phyloP scores from a whole-genome alignment of 1,139 yeast species.

The Geotrichum bryndzae region DNA sequence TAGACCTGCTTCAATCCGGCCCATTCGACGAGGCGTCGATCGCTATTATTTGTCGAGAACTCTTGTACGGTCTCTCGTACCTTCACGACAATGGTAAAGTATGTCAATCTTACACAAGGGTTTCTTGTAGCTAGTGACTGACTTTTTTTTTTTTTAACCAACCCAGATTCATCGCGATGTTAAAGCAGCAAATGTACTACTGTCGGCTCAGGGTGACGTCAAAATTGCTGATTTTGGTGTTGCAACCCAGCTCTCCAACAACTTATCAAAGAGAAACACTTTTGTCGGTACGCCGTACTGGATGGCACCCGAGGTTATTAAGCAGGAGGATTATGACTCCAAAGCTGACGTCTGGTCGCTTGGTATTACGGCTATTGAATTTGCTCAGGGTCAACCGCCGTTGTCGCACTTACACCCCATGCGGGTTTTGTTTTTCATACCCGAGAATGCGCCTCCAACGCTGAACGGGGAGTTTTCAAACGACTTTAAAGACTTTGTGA shows the following conservation, averaged over 20 bases:
- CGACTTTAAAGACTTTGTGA: conserved; percentile 57
- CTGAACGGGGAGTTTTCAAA: conserved; percentile 42
- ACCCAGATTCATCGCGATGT: conserved; percentile 69
- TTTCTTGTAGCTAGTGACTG: background rate
- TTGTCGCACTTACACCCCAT: conserved; percentile 67
- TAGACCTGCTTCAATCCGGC: conserved; percentile 54
- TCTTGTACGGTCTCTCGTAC: conserved; percentile 65
- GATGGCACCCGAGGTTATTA: conserved; percentile 97
- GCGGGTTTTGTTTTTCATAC: conserved; percentile 64
- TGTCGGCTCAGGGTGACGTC: conserved; percentile 62
- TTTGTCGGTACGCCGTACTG: conserved; percentile 98
- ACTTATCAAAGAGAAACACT: conserved; percentile 71
- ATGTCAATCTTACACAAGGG: background rate
- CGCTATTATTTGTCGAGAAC: conserved; percentile 51
- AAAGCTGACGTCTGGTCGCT: conserved; percentile 95
- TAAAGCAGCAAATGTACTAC: conserved; percentile 74
- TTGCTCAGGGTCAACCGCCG: conserved; percentile 82
- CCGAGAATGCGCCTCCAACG: conserved; percentile 47
- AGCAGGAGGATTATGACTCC: conserved; percentile 79
- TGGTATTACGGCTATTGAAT: conserved; percentile 83
- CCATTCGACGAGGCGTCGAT: conserved; percentile 53
- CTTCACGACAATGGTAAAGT: conserved; percentile 66
- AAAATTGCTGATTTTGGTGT: conserved; percentile 97
- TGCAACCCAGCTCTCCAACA: conserved; percentile 79
- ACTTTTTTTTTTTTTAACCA: background rate